These are phyloP conservation scores for Colletotrichum agaves DNA, from an alignment of 2,329 filamentous ascomycete species.

Conservation along the genomic window DNA sequence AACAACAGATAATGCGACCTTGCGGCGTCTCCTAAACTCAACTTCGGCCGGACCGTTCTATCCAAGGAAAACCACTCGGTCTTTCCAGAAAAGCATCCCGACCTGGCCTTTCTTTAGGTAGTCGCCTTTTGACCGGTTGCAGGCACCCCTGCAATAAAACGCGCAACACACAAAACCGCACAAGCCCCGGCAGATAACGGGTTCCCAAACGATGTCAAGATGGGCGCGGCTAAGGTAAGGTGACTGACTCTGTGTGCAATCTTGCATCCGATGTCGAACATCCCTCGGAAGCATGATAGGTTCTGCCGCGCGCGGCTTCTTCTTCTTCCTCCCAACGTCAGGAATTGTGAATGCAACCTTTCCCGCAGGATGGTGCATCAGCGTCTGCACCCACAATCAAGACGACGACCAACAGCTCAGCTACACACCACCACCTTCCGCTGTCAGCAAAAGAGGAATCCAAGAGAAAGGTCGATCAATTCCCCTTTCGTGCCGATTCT, in stretches of 20 bases:
- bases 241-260: slow-evolving; percentile 2
- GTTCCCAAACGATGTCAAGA: slow-evolving; percentile 19
- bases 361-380: slow-evolving; percentile 28
- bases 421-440: neutral
- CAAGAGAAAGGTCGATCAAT: slow-evolving; percentile 26
- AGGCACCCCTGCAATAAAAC: neutral
- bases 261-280: slow-evolving; percentile 28
- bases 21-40: slow-evolving; percentile 23
- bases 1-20: slow-evolving; percentile 27
- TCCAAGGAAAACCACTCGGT: neutral
- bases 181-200: slow-evolving; percentile 27
- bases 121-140: slow-evolving; percentile 13
- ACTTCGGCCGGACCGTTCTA: slow-evolving; percentile 24
- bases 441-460: slow-evolving; percentile 11
- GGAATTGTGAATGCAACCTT: slow-evolving; percentile 35
- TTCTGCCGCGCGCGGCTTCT: slow-evolving; percentile 10
- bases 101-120: neutral
- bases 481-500: slow-evolving; percentile 1
- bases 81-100: slow-evolving; percentile 2
- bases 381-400: slow-evolving; percentile 14
- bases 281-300: slow-evolving; percentile 18
- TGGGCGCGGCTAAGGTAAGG: neutral
- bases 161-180: neutral
- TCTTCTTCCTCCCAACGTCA: slow-evolving; percentile 20
- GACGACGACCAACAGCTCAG: neutral